Conservation (phyloP, 805 yeast genomes). For the Yarrowia bubula region DNA sequence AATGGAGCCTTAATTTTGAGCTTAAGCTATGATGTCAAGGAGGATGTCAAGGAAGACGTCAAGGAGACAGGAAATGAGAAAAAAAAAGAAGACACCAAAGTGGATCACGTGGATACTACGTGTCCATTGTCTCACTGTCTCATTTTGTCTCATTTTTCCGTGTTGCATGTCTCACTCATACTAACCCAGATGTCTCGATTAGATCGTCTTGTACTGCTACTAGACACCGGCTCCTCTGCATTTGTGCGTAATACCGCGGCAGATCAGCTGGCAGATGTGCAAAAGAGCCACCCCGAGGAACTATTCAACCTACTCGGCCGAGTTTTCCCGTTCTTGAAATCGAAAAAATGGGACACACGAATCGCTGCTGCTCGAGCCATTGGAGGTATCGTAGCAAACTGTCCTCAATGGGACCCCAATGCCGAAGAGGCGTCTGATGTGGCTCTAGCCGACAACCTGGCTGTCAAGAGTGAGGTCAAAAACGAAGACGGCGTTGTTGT, state of each 20-base stretch:
- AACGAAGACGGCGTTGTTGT: constrained; percentile 27
- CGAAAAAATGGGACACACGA: constrained; percentile 93
- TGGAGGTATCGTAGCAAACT: constrained; percentile 84
- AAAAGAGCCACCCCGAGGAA: constrained; percentile 93
- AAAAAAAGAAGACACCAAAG: not conserved
- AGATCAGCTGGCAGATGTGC: constrained; percentile 91
- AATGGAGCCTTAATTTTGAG: constrained; percentile 24
- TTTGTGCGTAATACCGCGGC: constrained; percentile 95
- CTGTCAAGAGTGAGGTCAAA: constrained; percentile 12
- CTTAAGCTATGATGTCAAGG: not conserved
- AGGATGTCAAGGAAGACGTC: not conserved
- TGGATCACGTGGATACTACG: not conserved
- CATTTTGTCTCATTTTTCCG: not conserved
- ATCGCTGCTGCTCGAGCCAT: constrained; percentile 91
- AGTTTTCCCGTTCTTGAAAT: constrained; percentile 82
- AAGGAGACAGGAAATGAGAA: not conserved
- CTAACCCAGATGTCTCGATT: constrained; percentile 46
- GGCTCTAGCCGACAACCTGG: constrained; percentile 13
- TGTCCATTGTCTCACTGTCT: not conserved
- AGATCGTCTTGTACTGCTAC: constrained; percentile 54
- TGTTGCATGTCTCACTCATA: not conserved
- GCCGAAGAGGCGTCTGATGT: constrained; percentile 30
- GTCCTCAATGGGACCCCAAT: constrained; percentile 84
- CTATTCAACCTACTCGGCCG: constrained; percentile 76
- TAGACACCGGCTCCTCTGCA: constrained; percentile 94